Base-by-base conservation (phyloP, 139 green algal species). In the Coccomyxa sp. region DNA sequence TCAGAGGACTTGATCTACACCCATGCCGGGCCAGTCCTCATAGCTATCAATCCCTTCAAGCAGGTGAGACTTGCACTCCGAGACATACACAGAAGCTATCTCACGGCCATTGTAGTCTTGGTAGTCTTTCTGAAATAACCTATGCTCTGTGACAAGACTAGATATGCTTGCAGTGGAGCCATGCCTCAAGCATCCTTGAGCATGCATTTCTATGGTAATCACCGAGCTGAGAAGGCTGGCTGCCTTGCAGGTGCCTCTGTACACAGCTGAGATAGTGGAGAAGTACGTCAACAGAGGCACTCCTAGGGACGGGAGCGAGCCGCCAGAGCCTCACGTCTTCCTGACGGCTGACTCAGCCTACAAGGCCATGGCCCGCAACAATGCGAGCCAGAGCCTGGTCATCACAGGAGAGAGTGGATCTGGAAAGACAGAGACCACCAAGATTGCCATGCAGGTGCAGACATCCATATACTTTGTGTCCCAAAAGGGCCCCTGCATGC, bases 351-450 rank as follows among this genome's bases (percentile, higher is more conserved):
- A 68, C 39, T 33, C 73, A 16, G 86, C 88, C 6, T 92, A 86
- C 71, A 75, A 71, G 2, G 80, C 84, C 36, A 92, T 92, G 88
- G 86, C 88, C 82, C 82, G 86, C 10, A 87, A 91, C 58, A 82
- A 90, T 39, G 54, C 84, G 80, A 80, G 84, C 55, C 88, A 92
- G 79, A 82, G 86, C 41, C 88, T 92, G 55, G 69, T 92, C 16
- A 85, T 92, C 74, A 86, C 78, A 73, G 93, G 93, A 4, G 93
- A 98, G 85, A 93, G 82, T 27, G 94, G 92, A 14, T 92, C 95
- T 16, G 96, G 96, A 29, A 99, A 99, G 87, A 99, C 96, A 5
- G 96, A 99, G 87, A 98, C 92, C 33, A 87, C 88, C 38, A 92
- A 91, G 80, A 86, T 90, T 86, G 86, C 90, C 38, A 85, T 85